Evolutionary conservation across 2,329 filamentous ascomycete species (phyloP).

Genomic region (Ophiostoma triangulosporum): DNA sequence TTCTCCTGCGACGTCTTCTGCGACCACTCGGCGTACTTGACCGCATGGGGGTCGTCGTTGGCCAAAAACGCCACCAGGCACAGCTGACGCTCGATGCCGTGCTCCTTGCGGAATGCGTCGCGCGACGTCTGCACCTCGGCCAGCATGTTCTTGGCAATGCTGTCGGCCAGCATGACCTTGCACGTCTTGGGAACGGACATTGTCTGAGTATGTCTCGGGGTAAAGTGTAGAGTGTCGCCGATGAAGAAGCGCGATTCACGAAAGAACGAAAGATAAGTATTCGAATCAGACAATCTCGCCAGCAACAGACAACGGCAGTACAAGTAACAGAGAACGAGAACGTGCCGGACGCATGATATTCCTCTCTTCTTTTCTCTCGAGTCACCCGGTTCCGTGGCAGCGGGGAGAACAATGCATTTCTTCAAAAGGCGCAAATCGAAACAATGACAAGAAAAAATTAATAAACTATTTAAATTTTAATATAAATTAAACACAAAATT

Average conservation of each 20-base stretch:
- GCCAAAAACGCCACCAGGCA: conserved; percentile 84
- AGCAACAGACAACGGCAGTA: conserved; percentile 1
- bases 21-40: conserved; percentile 94
- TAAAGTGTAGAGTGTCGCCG: background rate
- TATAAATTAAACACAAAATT: background rate
- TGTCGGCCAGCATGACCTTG: conserved; percentile 84
- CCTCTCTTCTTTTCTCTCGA: conserved; percentile 1
- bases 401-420: background rate
- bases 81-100: conserved; percentile 38
- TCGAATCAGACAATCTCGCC: background rate
- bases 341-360: conserved; percentile 3
- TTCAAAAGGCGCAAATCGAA: background rate
- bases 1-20: conserved; percentile 93
- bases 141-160: conserved; percentile 71
- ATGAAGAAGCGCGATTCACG: too few species aligned
- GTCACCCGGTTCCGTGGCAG: background rate
- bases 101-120: conserved; percentile 48
- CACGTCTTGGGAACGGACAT: conserved; percentile 53
- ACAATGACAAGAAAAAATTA: conserved; percentile 8
- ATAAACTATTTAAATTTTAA: background rate
- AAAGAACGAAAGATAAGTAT: background rate
- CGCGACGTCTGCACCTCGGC: conserved; percentile 66
- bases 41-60: conserved; percentile 78
- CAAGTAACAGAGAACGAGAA: background rate
- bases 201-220: conserved; percentile 5